A percentile compares a stretch with the other conserved stretches of the same genome.
phyloP scores from a whole-genome alignment of 768 basidiomycete species.

The Nidula microcarpa region DNA sequence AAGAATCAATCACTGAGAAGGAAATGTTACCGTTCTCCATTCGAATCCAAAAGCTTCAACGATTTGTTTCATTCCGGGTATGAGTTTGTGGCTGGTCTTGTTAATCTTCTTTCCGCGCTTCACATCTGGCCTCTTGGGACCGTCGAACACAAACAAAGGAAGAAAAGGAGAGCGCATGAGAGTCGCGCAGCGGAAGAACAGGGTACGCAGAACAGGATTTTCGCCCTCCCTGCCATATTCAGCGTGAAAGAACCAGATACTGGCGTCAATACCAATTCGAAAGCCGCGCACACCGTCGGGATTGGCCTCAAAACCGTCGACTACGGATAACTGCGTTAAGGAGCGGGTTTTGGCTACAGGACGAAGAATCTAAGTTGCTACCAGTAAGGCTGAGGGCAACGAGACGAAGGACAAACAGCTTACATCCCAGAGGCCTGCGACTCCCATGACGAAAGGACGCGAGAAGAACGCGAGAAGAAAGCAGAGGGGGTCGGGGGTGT shows the following conservation, averaged over 20 bases:
- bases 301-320: slow-evolving; percentile 73
- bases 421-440: slow-evolving; percentile 50
- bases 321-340: slow-evolving; percentile 70
- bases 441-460: slow-evolving; percentile 30
- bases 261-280: slow-evolving; percentile 84
- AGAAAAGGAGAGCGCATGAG: slow-evolving; percentile 77
- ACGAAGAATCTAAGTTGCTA: slow-evolving; percentile 48
- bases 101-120: slow-evolving; percentile 78
- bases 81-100: slow-evolving; percentile 59
- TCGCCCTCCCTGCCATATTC: slow-evolving; percentile 76
- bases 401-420: not conserved
- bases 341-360: slow-evolving; percentile 73
- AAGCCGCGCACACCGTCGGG: slow-evolving; percentile 64
- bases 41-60: slow-evolving; percentile 81
- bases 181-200: slow-evolving; percentile 81
- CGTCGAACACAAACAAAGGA: slow-evolving; percentile 91
- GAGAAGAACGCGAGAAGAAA: too few species aligned
- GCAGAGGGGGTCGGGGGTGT: too few species aligned
- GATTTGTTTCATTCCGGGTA: slow-evolving; percentile 74
- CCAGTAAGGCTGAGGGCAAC: slow-evolving; percentile 1
- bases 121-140: slow-evolving; percentile 74
- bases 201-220: slow-evolving; percentile 80
- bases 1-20: slow-evolving; percentile 3
- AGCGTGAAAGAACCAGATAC: slow-evolving; percentile 82
- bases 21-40: slow-evolving; percentile 55